phyloP scores from a whole-genome alignment of 306 rosid species.

The Luffa acutangula region DNA sequence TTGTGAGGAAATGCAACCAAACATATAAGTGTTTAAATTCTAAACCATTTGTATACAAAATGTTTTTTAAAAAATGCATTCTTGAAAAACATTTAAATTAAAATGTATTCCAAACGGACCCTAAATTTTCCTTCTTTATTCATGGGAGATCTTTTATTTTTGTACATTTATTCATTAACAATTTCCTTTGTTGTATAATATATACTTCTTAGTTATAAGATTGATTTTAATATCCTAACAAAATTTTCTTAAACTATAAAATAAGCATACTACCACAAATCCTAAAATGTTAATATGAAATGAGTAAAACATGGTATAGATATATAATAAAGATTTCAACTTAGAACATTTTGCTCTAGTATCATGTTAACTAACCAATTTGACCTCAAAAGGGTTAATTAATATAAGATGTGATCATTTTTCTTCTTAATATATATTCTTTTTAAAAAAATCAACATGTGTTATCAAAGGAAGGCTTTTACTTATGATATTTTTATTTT shows the following conservation, averaged over 20 bases:
- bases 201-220: background rate
- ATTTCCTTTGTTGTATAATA: background rate
- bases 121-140: too few relatives aligned
- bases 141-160: background rate
- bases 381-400: background rate
- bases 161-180: background rate
- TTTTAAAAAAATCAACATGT: background rate
- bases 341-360: background rate
- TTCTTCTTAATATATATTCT: too few relatives aligned
- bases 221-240: background rate
- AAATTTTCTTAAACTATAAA: too few relatives aligned
- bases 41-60: too few relatives aligned
- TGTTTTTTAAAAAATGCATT: too few relatives aligned
- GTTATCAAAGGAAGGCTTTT: background rate
- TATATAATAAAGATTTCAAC: background rate
- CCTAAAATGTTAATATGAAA: too few relatives aligned
- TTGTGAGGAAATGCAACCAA: too few relatives aligned
- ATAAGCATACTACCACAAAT: background rate
- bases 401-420: background rate
- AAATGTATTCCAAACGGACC: too few relatives aligned
- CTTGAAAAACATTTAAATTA: too few relatives aligned
- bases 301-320: background rate
- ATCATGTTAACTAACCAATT: too few relatives aligned
- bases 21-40: too few relatives aligned
- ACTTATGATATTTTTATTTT: background rate